Conservation (phyloP, 495 filamentous ascomycete genomes). For the Copromyces sp. region DNA sequence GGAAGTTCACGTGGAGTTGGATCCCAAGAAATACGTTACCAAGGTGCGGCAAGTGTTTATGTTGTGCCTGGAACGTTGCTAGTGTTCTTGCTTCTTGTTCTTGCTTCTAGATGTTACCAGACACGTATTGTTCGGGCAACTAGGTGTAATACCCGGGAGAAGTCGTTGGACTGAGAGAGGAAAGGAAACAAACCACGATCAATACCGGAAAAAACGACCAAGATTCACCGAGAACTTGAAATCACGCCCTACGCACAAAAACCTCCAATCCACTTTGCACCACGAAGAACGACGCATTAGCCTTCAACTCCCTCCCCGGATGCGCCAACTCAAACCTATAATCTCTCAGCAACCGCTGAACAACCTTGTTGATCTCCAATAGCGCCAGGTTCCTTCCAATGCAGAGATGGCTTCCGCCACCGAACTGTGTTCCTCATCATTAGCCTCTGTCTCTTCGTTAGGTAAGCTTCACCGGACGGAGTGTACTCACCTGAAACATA, state of each 20-base stretch:
- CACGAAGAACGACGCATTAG: slow-evolving; percentile 45
- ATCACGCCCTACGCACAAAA: slow-evolving; percentile 22
- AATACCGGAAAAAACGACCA: neutral
- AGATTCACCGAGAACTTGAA: neutral
- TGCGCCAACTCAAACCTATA: slow-evolving; percentile 42
- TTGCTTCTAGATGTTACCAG: neutral
- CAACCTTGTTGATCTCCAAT: slow-evolving; percentile 49
- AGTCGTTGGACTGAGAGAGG: neutral
- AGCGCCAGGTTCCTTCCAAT: slow-evolving; percentile 46
- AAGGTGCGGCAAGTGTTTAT: neutral
- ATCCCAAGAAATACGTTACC: neutral
- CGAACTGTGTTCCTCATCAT: slow-evolving; percentile 27
- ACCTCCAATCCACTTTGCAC: slow-evolving; percentile 41
- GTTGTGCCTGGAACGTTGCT: neutral
- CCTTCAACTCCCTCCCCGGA: slow-evolving; percentile 32
- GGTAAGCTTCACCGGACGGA: no score
- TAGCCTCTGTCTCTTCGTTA: neutral
- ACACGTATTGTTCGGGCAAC: neutral
- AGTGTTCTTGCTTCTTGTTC: neutral
- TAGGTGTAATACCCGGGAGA: neutral
- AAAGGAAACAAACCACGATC: neutral
- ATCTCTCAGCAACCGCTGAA: slow-evolving; percentile 38
- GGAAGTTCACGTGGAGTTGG: neutral
- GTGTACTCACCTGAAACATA: slow-evolving; percentile 36
- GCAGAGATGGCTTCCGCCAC: slow-evolving; percentile 42